Conservation (phyloP, 257 asterid species). For the Nicotiana benthamiana region DNA sequence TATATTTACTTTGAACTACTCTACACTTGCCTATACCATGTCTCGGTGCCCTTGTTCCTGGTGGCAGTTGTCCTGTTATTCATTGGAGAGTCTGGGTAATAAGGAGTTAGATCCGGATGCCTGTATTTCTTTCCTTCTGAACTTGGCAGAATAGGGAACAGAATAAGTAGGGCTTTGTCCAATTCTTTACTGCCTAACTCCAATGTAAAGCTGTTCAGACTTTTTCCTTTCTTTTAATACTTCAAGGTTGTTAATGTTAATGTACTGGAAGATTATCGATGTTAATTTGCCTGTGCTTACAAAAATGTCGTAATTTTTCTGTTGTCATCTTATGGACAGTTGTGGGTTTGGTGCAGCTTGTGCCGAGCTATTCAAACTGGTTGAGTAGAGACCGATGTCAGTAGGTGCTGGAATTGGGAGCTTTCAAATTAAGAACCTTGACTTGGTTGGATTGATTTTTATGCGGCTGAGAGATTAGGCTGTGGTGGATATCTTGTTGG, state of each 20-base stretch:
- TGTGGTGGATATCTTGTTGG: conserved; percentile 32
- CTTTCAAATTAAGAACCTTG: conserved; percentile 33
- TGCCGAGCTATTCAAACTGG: conserved; percentile 66
- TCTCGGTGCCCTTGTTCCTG: background rate
- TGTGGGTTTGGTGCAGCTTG: conserved; percentile 34
- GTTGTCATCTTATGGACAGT: background rate
- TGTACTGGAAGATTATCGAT: background rate
- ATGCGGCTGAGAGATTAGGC: conserved; percentile 23
- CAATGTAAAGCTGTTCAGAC: background rate
- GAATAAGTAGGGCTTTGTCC: background rate
- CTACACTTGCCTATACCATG: background rate
- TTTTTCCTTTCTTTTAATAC: background rate
- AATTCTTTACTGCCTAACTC: background rate
- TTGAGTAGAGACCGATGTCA: conserved; percentile 49
- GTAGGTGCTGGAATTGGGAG: conserved; percentile 40
- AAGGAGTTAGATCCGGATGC: background rate
- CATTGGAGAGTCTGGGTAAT: background rate
- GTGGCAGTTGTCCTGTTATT: background rate
- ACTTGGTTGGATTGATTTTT: conserved; percentile 37
- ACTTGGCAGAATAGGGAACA: background rate
- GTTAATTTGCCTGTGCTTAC: background rate
- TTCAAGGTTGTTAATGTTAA: background rate
- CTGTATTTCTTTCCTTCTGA: conserved; percentile 4
- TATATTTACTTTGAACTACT: background rate
- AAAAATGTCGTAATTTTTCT: background rate